These are phyloP conservation scores for Claviceps fusiformis DNA, from an alignment of 2,329 filamentous ascomycete genomes.

Conservation along the genomic window DNA sequence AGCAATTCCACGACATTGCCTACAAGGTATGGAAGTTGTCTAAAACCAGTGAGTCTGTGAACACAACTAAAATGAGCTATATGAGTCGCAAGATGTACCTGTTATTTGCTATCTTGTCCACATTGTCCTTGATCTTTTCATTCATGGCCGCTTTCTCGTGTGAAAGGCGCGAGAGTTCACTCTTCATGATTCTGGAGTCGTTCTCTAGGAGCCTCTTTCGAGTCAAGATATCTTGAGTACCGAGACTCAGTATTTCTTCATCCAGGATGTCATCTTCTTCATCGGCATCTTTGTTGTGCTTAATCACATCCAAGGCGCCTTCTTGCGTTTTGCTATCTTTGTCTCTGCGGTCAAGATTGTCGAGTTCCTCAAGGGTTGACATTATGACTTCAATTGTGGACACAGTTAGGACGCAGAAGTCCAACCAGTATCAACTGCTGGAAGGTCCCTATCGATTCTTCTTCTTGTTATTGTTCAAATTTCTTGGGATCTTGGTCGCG, in stretches of 20 bases:
- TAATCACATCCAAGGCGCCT: conserved; percentile 19
- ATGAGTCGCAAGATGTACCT: conserved; percentile 40
- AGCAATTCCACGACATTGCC: conserved; percentile 96
- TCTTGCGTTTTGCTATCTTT: conserved; percentile 51
- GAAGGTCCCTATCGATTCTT: background rate
- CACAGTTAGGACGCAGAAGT: background rate
- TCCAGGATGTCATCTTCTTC: conserved; percentile 75
- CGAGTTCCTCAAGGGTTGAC: conserved; percentile 86
- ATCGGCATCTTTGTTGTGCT: conserved; percentile 37
- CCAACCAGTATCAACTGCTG: background rate
- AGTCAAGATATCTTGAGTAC: conserved; percentile 88
- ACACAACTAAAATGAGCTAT: background rate
- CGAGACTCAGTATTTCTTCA: conserved; percentile 82
- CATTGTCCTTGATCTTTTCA: conserved; percentile 98
- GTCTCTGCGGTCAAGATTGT: conserved; percentile 71
- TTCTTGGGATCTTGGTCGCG: background rate
- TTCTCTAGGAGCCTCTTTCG: conserved; percentile 89
- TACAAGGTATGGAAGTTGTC: conserved; percentile 94
- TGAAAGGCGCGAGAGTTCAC: conserved; percentile 82
- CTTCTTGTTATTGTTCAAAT: background rate
- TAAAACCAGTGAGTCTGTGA: conserved; percentile 22
- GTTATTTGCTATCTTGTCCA: conserved; percentile 99
- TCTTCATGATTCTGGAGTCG: conserved; percentile 96
- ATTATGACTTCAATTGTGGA: conserved; percentile 31
- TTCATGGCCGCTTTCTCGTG: conserved; percentile 95